Evolutionary conservation across 2,329 filamentous ascomycete species (phyloP).

Genomic region (Cytospora schulzeri): DNA sequence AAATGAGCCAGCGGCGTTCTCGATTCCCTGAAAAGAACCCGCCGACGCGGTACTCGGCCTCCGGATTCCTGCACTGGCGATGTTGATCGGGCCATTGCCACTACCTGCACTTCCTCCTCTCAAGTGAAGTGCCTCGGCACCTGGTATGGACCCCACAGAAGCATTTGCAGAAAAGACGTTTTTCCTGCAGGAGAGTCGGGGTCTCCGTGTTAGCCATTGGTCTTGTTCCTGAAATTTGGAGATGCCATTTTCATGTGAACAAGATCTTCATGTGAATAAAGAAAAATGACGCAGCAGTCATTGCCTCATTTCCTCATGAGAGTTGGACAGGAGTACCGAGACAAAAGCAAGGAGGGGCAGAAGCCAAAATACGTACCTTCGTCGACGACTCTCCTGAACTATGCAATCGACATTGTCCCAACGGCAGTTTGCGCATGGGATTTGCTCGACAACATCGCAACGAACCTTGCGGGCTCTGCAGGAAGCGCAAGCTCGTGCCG

Average conservation of each 20-base stretch:
- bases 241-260: constrained; percentile 27
- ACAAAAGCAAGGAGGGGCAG: constrained; percentile 1
- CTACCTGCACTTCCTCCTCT: constrained; percentile 37
- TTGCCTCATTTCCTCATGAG: constrained; percentile 8
- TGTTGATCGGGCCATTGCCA: constrained; percentile 37
- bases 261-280: constrained; percentile 27
- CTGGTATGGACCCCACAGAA: constrained; percentile 34
- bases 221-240: constrained; percentile 1
- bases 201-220: constrained; percentile 4
- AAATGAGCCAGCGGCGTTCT: constrained; percentile 24
- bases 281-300: constrained; percentile 13
- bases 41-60: constrained; percentile 40
- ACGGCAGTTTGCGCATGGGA: constrained; percentile 85
- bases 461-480: constrained; percentile 89
- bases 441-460: constrained; percentile 89
- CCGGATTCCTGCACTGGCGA: constrained; percentile 42
- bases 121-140: constrained; percentile 49
- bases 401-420: constrained; percentile 78
- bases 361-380: constrained; percentile 64
- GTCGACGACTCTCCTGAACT: constrained; percentile 79
- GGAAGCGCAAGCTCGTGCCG: constrained; percentile 88
- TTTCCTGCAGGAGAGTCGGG: constrained; percentile 42
- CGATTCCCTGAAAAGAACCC: constrained; percentile 31
- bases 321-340: neutral
- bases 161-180: constrained; percentile 44